Conservation (phyloP, 805 yeast genomes). For the Candida coleopterorum region DNA sequence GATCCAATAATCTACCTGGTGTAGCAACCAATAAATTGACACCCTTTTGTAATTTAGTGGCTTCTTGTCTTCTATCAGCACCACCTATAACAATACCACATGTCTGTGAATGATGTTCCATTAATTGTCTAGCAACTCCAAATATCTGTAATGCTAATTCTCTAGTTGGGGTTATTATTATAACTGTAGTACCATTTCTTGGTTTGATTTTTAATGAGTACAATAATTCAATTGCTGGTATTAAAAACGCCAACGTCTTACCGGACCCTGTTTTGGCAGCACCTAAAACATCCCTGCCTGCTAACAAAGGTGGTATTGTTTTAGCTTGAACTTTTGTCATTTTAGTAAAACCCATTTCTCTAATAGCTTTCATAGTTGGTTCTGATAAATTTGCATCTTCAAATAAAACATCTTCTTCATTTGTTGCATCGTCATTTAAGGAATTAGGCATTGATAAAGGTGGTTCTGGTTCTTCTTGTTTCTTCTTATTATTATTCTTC, state of each 20-base stretch:
- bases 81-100: conserved; percentile 98
- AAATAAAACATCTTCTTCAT: conserved; percentile 29
- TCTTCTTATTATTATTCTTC: no score
- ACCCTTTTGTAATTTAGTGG: conserved; percentile 89
- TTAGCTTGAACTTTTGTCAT: conserved; percentile 96
- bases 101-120: conserved; percentile 89
- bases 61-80: conserved; percentile 95
- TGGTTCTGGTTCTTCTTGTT: conserved; percentile 22
- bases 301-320: conserved; percentile 93
- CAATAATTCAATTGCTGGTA: conserved; percentile 92
- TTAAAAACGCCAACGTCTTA: conserved; percentile 89
- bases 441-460: conserved; percentile 12
- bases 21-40: conserved; percentile 93
- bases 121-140: conserved; percentile 93
- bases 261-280: conserved; percentile 99
- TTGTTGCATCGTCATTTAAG: conserved; percentile 13
- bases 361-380: conserved; percentile 77
- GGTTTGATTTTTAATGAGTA: conserved; percentile 92
- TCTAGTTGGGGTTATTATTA: conserved; percentile 94
- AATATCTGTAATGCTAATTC: conserved; percentile 96
- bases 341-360: conserved; percentile 81
- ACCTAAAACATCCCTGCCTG: conserved; percentile 96
- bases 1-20: conserved; percentile 96
- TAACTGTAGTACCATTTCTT: conserved; percentile 96
- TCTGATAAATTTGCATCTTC: conserved; percentile 59